phyloP scores from a whole-genome alignment of 345 rosid genomes.

The Clarkia xantiana region DNA sequence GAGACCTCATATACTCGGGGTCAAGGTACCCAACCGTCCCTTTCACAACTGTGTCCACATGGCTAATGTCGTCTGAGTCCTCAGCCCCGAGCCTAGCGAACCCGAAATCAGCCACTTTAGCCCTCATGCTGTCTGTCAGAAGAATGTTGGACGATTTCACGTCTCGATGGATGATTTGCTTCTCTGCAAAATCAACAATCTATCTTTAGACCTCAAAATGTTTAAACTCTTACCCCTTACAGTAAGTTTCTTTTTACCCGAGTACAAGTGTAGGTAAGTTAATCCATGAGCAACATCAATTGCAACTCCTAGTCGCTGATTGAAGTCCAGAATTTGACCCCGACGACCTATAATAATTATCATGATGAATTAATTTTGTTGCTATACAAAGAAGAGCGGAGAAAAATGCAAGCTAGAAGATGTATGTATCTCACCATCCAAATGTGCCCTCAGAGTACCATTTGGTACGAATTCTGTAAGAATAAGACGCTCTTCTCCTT shows the following conservation, averaged over 20 bases:
- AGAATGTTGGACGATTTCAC: constrained; percentile 92
- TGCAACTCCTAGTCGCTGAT: constrained; percentile 82
- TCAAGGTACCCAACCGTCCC: constrained; percentile 97
- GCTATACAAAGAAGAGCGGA: background rate
- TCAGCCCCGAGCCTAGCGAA: constrained; percentile 77
- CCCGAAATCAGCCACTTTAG: constrained; percentile 95
- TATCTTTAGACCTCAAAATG: background rate
- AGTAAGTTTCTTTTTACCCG: constrained; percentile 34
- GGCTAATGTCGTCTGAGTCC: constrained; percentile 34
- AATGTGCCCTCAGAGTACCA: constrained; percentile 92
- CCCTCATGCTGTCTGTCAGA: constrained; percentile 80
- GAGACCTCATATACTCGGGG: constrained; percentile 90
- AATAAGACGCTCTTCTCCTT: constrained; percentile 72
- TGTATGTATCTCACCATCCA: constrained; percentile 57
- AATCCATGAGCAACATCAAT: constrained; percentile 94
- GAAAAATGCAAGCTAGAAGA: background rate
- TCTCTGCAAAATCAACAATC: constrained; percentile 31
- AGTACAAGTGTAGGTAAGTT: constrained; percentile 79
- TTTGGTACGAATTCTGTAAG: constrained; percentile 83
- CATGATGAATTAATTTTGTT: background rate
- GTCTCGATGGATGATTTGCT: constrained; percentile 86
- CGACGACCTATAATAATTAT: constrained; percentile 33
- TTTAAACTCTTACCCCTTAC: too few relatives aligned
- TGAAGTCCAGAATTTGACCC: constrained; percentile 68
- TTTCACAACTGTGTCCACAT: constrained; percentile 69